Evolutionary conservation across 2,329 filamentous ascomycete species (phyloP).

Genomic region (Sclerotinia glacialis): DNA sequence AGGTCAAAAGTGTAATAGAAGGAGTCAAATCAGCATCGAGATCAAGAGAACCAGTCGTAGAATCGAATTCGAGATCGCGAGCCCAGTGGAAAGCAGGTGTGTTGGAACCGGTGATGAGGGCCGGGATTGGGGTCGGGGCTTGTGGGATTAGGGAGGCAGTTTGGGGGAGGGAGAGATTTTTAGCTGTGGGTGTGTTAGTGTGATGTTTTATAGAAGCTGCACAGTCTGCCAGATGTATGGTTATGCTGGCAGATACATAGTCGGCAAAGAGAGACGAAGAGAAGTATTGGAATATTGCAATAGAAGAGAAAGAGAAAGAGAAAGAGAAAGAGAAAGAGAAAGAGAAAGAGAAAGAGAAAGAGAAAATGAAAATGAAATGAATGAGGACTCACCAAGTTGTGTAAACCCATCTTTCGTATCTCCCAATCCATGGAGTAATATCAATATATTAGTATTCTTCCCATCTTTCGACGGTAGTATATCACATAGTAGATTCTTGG

Average conservation of each 20-base stretch:
- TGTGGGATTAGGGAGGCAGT: constrained; percentile 61
- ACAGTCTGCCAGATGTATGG: no score
- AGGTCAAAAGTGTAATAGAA: constrained; percentile 43
- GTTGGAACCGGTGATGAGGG: constrained; percentile 42
- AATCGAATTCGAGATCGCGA: constrained; percentile 57
- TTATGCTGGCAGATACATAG: no score
- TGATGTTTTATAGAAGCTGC: no score
- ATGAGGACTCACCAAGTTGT: constrained; percentile 44
- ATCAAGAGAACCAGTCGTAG: constrained; percentile 50
- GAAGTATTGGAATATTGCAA: no score
- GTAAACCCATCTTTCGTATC: constrained; percentile 60
- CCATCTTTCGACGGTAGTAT: constrained; percentile 39
- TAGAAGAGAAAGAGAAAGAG: no score
- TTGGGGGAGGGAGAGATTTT: constrained; percentile 60
- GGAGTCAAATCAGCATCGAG: constrained; percentile 52
- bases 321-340: no score
- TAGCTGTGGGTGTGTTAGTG: constrained; percentile 29
- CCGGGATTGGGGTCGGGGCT: constrained; percentile 58
- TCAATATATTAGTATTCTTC: constrained; percentile 56
- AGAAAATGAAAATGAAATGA: neutral
- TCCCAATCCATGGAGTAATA: constrained; percentile 68
- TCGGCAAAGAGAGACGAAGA: neutral
- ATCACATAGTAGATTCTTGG: constrained; percentile 42
- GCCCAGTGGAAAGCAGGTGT: constrained; percentile 54
- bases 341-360: no score